Evolutionary conservation across 768 basidiomycete genomes (phyloP).

Genomic region (Fomitopsis pulvina): DNA sequence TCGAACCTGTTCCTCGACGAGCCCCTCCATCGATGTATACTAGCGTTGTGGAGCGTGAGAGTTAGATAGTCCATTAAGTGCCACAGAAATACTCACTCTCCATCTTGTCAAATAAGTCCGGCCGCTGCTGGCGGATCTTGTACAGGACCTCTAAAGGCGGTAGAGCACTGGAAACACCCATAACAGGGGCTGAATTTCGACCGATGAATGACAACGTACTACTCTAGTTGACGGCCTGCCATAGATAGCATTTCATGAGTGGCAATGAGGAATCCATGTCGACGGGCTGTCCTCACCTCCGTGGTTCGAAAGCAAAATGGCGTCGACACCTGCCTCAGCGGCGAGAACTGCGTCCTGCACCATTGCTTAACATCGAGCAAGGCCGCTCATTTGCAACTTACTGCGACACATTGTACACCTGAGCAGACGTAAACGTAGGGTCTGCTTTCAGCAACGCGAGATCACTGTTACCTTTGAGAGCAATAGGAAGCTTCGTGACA

Average conservation of each 20-base stretch:
- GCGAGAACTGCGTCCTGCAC: slow-evolving; percentile 81
- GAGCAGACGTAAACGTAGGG: not conserved
- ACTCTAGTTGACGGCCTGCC: slow-evolving; percentile 74
- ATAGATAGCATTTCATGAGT: not conserved
- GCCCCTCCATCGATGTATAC: slow-evolving; percentile 89
- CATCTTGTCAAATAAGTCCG: slow-evolving; percentile 64
- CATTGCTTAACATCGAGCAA: not conserved
- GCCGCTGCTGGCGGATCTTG: slow-evolving; percentile 61
- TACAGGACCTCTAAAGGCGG: slow-evolving; percentile 78
- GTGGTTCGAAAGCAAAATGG: slow-evolving; percentile 87
- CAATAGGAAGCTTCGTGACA: slow-evolving; percentile 64
- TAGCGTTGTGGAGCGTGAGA: slow-evolving; percentile 22
- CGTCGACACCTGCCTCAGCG: slow-evolving; percentile 76
- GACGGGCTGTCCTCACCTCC: slow-evolving; percentile 49
- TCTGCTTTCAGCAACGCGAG: not conserved
- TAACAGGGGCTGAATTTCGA: not conserved
- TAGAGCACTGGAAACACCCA: slow-evolving; percentile 43
- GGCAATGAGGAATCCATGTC: not conserved
- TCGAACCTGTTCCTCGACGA: slow-evolving; percentile 67
- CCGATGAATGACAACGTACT: slow-evolving; percentile 35
- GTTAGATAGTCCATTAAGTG: not conserved
- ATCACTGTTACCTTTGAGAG: slow-evolving; percentile 53
- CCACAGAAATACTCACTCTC: slow-evolving; percentile 41
- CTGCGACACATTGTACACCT: slow-evolving; percentile 54
- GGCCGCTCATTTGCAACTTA: slow-evolving; percentile 25